Evolutionary conservation across 257 asterid genomes (phyloP).

Genomic region (Solanum medicagineum): DNA sequence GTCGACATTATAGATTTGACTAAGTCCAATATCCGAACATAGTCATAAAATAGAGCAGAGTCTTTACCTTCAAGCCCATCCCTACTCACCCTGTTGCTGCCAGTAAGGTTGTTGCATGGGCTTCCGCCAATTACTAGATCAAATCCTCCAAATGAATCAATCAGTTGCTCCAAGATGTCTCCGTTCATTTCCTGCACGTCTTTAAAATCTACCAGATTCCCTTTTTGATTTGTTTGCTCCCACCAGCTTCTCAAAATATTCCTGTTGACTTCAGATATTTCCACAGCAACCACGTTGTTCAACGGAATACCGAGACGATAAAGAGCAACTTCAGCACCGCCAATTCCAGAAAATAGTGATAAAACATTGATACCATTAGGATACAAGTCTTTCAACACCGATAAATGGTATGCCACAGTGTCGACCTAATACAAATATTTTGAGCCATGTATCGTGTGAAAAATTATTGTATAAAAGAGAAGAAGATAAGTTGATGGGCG

Average conservation of each 20-base stretch:
- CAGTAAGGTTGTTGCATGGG: constrained; percentile 6
- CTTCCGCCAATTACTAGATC: constrained; percentile 7
- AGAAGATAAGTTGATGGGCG: not conserved
- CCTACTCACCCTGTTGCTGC: not conserved
- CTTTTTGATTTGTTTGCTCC: constrained; percentile 78
- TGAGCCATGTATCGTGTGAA: not conserved
- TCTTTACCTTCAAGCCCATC: constrained; percentile 2
- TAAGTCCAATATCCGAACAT: not conserved
- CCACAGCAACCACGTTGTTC: constrained; percentile 59
- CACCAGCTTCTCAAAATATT: constrained; percentile 76
- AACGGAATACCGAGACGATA: constrained; percentile 61
- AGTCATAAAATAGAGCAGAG: constrained; percentile 1
- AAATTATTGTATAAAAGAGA: not conserved
- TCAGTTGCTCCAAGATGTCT: constrained; percentile 18
- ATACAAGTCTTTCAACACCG: constrained; percentile 54
- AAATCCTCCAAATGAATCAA: constrained; percentile 14
- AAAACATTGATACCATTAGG: constrained; percentile 60
- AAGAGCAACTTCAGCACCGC: constrained; percentile 93
- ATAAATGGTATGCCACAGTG: constrained; percentile 82
- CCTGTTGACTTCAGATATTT: constrained; percentile 55
- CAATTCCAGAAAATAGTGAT: constrained; percentile 88
- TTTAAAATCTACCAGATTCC: constrained; percentile 32
- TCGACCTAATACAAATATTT: constrained; percentile 37
- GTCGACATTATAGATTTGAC: not conserved
- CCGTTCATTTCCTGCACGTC: constrained; percentile 44